Conservation (phyloP, 1,284 basidiomycete genomes). For the Omphalotus olearius region DNA sequence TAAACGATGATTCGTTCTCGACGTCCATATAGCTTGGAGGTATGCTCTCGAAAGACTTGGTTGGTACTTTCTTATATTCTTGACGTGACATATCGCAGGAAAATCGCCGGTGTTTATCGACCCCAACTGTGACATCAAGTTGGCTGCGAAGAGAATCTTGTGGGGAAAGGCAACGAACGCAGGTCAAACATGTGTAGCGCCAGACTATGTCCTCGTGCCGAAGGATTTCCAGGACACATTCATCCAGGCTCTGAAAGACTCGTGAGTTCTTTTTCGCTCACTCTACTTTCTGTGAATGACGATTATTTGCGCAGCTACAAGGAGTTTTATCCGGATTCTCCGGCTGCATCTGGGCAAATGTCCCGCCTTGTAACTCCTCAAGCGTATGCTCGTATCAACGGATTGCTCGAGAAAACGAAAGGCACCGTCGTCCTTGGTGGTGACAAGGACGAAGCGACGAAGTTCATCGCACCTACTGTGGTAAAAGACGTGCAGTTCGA, state of each 20-base stretch:
- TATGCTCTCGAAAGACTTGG: not conserved
- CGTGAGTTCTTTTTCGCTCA: conserved; percentile 31
- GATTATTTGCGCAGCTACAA: conserved; percentile 34
- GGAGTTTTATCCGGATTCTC: conserved; percentile 49
- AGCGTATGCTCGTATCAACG: conserved; percentile 62
- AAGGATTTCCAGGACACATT: conserved; percentile 61
- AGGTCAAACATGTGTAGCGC: conserved; percentile 72
- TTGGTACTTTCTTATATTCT: not conserved
- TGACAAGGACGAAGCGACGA: conserved; percentile 50
- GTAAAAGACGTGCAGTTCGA: conserved; percentile 58
- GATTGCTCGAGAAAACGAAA: conserved; percentile 62
- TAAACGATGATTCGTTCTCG: not conserved
- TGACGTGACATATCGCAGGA: conserved; percentile 30
- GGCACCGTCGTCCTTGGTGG: conserved; percentile 75
- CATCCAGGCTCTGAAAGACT: conserved; percentile 55
- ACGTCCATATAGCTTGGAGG: conserved; percentile 26
- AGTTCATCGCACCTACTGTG: conserved; percentile 67
- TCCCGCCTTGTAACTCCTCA: conserved; percentile 45
- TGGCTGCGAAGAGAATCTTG: conserved; percentile 60
- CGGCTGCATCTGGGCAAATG: conserved; percentile 39
- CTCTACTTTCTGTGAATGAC: not conserved
- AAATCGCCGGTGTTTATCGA: conserved; percentile 86
- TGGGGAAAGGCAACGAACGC: conserved; percentile 80
- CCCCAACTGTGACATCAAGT: conserved; percentile 55
- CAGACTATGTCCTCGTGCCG: conserved; percentile 80